Conservation (phyloP, 345 rosid genomes). For the Hirschfeldia incana region DNA sequence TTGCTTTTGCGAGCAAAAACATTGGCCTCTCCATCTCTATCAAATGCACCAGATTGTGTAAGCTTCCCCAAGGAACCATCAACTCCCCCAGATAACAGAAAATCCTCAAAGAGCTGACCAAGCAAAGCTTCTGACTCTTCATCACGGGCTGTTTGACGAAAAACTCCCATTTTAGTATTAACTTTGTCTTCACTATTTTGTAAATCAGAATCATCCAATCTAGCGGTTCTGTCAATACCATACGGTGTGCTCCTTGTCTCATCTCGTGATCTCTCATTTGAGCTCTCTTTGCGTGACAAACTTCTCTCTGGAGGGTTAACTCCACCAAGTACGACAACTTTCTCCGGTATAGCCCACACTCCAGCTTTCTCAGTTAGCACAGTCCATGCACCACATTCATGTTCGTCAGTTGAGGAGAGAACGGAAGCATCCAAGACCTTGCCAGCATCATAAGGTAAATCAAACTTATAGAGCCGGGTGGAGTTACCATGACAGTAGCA, state of each 20-base stretch:
- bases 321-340: slow-evolving; percentile 81
- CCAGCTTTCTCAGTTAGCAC: slow-evolving; percentile 92
- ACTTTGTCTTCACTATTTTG: slow-evolving; percentile 64
- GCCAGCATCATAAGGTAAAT: slow-evolving; percentile 92
- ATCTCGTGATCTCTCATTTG: slow-evolving; percentile 73
- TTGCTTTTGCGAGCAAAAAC: slow-evolving; percentile 80
- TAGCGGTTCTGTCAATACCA: slow-evolving; percentile 54
- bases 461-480: slow-evolving; percentile 84
- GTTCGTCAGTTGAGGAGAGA: slow-evolving; percentile 70
- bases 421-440: slow-evolving; percentile 94
- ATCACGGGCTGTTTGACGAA: slow-evolving; percentile 67
- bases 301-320: slow-evolving; percentile 94
- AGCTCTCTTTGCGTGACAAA: slow-evolving; percentile 86
- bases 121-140: slow-evolving; percentile 92
- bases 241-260: slow-evolving; percentile 58
- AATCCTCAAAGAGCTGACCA: slow-evolving; percentile 74
- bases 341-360: slow-evolving; percentile 97
- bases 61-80: slow-evolving; percentile 70
- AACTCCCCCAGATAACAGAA: slow-evolving; percentile 65
- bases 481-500: slow-evolving; percentile 66
- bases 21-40: slow-evolving; percentile 83
- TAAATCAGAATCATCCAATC: slow-evolving; percentile 66
- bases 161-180: slow-evolving; percentile 49
- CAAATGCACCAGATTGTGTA: slow-evolving; percentile 76
- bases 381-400: slow-evolving; percentile 89